A percentile compares a stretch with the other conserved stretches of the same genome.
These are phyloP conservation scores for Piedraia hortae DNA, from an alignment of 2,329 filamentous ascomycete genomes.

Conservation along the genomic window DNA sequence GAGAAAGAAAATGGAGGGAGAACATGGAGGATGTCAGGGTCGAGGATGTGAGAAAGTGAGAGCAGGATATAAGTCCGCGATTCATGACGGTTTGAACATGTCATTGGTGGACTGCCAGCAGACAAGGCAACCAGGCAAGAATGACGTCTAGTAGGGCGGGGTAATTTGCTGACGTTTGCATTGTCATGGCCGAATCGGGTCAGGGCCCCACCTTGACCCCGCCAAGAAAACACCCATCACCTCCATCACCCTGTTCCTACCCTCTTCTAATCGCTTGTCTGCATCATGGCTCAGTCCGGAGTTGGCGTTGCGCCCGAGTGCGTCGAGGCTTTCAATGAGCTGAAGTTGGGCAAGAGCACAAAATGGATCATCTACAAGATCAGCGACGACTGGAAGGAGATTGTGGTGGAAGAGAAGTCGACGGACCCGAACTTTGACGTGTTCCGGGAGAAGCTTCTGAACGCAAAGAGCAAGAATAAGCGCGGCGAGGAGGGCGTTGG, in stretches of 20 bases:
- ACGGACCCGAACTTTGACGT: conserved; percentile 37
- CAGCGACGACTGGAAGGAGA: conserved; percentile 55
- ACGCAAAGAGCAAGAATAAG: conserved; percentile 44
- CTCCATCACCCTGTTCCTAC: conserved; percentile 15
- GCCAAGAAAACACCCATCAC: conserved; percentile 82
- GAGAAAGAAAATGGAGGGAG: no score
- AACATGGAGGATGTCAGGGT: no score
- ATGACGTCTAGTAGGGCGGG: no score
- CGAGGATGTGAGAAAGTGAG: no score
- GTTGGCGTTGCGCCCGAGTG: conserved; percentile 46
- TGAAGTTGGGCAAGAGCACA: conserved; percentile 50
- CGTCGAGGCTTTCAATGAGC: conserved; percentile 42
- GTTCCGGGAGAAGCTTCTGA: conserved; percentile 52
- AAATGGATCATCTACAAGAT: conserved; percentile 81
- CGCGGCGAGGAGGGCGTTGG: conserved; percentile 28
- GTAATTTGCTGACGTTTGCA: no score
- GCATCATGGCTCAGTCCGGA: conserved; percentile 19
- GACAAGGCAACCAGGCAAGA: no score
- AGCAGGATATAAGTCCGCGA: no score
- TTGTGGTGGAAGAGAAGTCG: conserved; percentile 51
- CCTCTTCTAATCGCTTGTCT: no score
- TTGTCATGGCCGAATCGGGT: no score
- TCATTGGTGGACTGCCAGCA: no score
- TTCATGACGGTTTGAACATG: no score
- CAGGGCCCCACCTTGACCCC: no score